Base-by-base conservation (phyloP, 164 flowering plant species). In the Berberis thunbergii region DNA sequence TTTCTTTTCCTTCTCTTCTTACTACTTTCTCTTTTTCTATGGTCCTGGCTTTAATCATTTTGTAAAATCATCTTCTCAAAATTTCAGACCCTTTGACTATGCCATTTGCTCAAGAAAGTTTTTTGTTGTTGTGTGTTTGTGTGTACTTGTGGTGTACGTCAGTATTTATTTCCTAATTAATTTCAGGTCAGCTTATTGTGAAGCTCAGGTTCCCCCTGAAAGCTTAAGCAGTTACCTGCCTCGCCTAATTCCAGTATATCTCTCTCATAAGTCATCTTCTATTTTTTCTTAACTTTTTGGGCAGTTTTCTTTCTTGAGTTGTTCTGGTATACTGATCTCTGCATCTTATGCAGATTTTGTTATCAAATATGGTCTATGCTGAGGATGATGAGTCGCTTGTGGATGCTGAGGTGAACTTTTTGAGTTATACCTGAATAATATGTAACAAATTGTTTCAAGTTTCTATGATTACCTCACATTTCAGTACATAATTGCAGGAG, bases 291-390 rank as follows among this genome's bases (percentile, higher is more conserved):
- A 26, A 26, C 26, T 26, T 26, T 26, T 26, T 26, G 26, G 26
- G 26, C 26, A 26, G 26, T 26, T 52, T 26, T 52, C 49, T 8
- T 46, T 8, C 49, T 46, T 46, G 26, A 26, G 26, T 26, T 26
- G 4, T 46, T 46, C 8, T 46, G 4, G 4, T 4, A 46, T 46
- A 46, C 49, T 46, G 7, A 66, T 50, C 69, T 3, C 42, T 43
- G 11, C 49, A 62, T 58, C 54, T 75, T 49, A 50, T 81, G 72
- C 72, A 95, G 99, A 74, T 89, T 69, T 69, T 95, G 68, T 76
- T 95, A 65, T 86, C 96, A 64, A 95, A 95, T 75, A 95, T 95
- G 99, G 93, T 71, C 56, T 95, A 91, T 81, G 92, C 95, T 64
- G 99, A 91, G 63, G 99, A 95, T 76, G 99, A 95, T 70, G 99